Base-by-base conservation (phyloP, 768 basidiomycete species). In the Trametes cubensis region DNA sequence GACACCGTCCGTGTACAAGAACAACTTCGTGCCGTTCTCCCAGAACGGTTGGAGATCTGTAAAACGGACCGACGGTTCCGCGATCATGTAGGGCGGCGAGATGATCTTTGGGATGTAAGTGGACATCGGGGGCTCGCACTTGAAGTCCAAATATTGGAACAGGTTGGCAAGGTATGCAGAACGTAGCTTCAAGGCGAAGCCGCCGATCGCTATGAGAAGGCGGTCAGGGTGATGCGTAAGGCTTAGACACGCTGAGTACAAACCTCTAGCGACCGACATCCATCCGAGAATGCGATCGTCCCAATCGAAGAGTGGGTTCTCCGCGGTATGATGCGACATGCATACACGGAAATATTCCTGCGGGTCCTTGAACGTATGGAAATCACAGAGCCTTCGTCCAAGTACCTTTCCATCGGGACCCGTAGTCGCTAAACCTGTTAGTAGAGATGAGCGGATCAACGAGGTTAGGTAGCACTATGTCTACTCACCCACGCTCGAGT, bases 1-100 rank as follows among this genome's bases (percentile, higher is more conserved):
- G 26, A 62, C 60, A n/a, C 60, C 60, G 48, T 56, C 54, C 13
- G 54, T 55, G 60, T 56, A 62, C 14, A 62, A 20, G 25, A 50
- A 34, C 21, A 62, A 3, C 23, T 47, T 55, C 26, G 23, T 39
- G 13, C 38, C 20, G 7, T 17, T 41, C 21, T n/a, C 25, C 60
- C 60, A 62, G 2, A 30, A 18, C 6, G 60, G 4, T 25, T 49
- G 25, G 26, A 62, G 60, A 25, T 62, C 47, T 15, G 25, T 44
- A 48, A 45, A 50, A 28, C 28, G 60, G 3, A 62, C 54, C 7
- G 48, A 55, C 10, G 60, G 60, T 26, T 39, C 39, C 17, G 60
- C 46, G 47, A 26, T 44, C 15, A 62, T 20, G 40, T 56, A 62
- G 13, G 60, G 60, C n/a, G 60, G 54, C 4, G 60, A 50, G 6